Conservation (phyloP, 78 protist species). For the Protostelium mycophagum region DNA sequence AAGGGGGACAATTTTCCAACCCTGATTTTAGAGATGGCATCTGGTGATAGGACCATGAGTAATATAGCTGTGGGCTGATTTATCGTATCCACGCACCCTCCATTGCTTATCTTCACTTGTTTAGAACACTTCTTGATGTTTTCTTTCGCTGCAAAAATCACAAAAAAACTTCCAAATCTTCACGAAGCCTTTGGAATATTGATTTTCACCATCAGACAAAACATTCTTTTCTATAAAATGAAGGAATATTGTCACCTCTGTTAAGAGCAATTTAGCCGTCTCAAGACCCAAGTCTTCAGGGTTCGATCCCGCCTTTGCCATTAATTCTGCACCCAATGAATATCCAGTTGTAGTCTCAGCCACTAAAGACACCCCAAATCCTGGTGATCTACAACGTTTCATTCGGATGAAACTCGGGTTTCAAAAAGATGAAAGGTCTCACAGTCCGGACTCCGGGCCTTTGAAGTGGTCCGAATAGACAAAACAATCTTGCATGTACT, state of each 20-base stretch:
- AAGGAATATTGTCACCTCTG: conserved; percentile 34
- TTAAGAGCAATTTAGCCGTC: conserved; percentile 59
- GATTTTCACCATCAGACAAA: too few species aligned
- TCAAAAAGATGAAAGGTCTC: conserved; percentile 5
- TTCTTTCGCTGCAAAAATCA: too few species aligned
- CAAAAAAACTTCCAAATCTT: too few species aligned
- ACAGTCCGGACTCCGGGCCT: conserved; percentile 79
- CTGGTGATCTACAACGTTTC: conserved; percentile 59
- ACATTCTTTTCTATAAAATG: too few species aligned
- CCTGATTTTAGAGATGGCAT: conserved; percentile 85
- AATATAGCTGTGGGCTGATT: conserved; percentile 76
- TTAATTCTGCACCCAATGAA: conserved; percentile 63
- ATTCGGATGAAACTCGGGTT: too few species aligned
- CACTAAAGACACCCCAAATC: conserved; percentile 81
- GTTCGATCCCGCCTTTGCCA: conserved; percentile 33
- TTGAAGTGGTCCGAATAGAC: conserved; percentile 85
- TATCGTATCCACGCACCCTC: conserved; percentile 84
- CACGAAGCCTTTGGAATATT: too few species aligned
- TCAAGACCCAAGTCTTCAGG: conserved; percentile 83
- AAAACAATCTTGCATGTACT: conserved; percentile 87
- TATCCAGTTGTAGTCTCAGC: conserved; percentile 86
- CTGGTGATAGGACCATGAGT: conserved; percentile 86
- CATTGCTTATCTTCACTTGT: conserved; percentile 23
- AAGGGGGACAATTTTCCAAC: conserved; percentile 73
- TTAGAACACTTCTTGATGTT: background rate